These are phyloP conservation scores for Eruca vesicaria DNA, from an alignment of 441 rosid species.

Conservation along the genomic window DNA sequence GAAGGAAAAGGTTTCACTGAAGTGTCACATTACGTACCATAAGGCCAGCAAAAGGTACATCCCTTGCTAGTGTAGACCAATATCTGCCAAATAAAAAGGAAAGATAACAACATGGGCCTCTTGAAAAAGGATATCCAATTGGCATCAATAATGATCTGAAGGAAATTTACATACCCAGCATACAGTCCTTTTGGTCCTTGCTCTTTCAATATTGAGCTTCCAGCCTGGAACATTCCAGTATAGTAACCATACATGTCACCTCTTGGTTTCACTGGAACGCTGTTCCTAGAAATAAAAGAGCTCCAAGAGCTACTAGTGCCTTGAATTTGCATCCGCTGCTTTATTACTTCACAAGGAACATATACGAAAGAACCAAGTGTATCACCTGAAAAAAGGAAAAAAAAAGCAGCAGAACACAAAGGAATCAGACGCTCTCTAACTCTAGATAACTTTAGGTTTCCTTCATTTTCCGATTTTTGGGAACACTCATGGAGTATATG, in stretches of 20 bases:
- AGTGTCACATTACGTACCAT: slow-evolving; percentile 49
- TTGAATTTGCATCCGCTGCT: slow-evolving; percentile 98
- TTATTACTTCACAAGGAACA: slow-evolving; percentile 96
- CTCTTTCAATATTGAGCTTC: slow-evolving; percentile 76
- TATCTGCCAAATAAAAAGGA: slow-evolving; percentile 54
- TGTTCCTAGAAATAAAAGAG: slow-evolving; percentile 47
- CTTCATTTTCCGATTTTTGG: slow-evolving; percentile 13
- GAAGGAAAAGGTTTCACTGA: not conserved
- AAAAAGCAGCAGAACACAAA: slow-evolving; percentile 31
- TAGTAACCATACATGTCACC: slow-evolving; percentile 72
- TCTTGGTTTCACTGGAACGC: slow-evolving; percentile 43
- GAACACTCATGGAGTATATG: not conserved
- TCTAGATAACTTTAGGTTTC: not conserved
- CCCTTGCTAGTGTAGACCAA: slow-evolving; percentile 89
- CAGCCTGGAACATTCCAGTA: slow-evolving; percentile 87
- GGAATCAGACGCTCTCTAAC: slow-evolving; percentile 22
- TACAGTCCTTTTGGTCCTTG: slow-evolving; percentile 86
- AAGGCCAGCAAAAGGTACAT: slow-evolving; percentile 92
- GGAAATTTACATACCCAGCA: slow-evolving; percentile 63
- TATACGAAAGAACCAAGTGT: slow-evolving; percentile 87
- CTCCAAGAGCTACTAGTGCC: slow-evolving; percentile 79
- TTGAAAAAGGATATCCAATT: not conserved
- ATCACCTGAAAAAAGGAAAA: slow-evolving; percentile 64
- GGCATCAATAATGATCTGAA: not conserved
- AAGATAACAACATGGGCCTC: not conserved